Base-by-base conservation (phyloP, 305 asterid genomes). In the Fraxinus platypoda region DNA sequence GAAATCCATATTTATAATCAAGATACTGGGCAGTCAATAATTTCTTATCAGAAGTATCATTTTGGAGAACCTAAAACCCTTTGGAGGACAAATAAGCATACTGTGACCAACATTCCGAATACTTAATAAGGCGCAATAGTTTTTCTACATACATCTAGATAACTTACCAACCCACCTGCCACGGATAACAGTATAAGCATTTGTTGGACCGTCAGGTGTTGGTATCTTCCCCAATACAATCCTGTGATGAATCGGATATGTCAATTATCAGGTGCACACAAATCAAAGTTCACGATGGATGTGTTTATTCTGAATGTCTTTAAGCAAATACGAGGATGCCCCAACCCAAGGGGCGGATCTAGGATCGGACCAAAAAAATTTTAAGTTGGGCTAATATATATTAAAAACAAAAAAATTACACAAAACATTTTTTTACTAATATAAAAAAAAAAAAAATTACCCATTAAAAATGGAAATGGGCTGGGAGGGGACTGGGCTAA, bases 161-260 rank as follows among this genome's bases (percentile, higher is more conserved):
- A 71, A 89, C 90, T 89, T 88, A 88, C 92, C 93, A 92, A 93
- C 97, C 95, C 93, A 94, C 98, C 99, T 95, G 94, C 96, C 88
- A 91, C 75, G 97, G 83, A 90, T 89, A 86, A 90, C 85, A 90
- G 96, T 94, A 91, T 86, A 94, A 85, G 90, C 98, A 88, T 92
- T 90, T 85, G 88, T 91, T 84, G 97, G 90, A 86, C 97, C 99
- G 87, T 90, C 94, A 86, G 93, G 84, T 87, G 98, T 93, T 80
- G 93, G 92, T 87, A 94, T 94, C 97, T 88, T 90, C 93, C 99
- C 98, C 98, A 93, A 91, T 89, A 91, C 85, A 89, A 95, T 91
- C 99, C 97, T 95, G 99, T 91, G 97, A 91, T 81, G 92, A 91
- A 91, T 91, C 81, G 86, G 25, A 92, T 88, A 87, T 79, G 89